phyloP scores from a whole-genome alignment of 768 basidiomycete genomes.

The Kondoa subrosea region DNA sequence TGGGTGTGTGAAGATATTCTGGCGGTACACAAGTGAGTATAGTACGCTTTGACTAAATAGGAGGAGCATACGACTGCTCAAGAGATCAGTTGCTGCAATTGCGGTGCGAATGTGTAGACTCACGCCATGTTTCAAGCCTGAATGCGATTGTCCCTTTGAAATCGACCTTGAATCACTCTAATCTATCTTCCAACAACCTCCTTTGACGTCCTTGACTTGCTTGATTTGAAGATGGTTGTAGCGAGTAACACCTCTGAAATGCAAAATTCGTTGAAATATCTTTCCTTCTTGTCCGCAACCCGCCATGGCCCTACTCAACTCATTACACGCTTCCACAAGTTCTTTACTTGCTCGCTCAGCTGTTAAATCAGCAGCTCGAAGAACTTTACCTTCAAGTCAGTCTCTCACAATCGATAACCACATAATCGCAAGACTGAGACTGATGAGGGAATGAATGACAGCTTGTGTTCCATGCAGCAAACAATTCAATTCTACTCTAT shows the following conservation, averaged over 20 bases:
- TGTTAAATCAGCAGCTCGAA: not conserved
- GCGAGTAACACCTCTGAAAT: too few species aligned
- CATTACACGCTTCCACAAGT: not conserved
- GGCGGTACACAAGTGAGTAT: slow-evolving; percentile 14
- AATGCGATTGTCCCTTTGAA: too few species aligned
- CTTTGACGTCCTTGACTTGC: too few species aligned
- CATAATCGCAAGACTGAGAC: not conserved
- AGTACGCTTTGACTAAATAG: not conserved
- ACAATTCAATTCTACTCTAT: not conserved
- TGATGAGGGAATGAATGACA: not conserved
- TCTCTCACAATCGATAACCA: not conserved
- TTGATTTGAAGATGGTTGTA: not conserved
- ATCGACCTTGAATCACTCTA: too few species aligned
- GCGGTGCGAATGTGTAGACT: too few species aligned
- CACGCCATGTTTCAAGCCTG: too few species aligned
- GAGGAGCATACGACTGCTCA: not conserved
- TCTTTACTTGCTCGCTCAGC: not conserved
- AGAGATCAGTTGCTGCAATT: too few species aligned
- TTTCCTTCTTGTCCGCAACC: too few species aligned
- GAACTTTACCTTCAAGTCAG: not conserved
- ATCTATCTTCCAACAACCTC: too few species aligned
- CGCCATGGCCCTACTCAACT: not conserved
- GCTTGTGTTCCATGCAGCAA: not conserved
- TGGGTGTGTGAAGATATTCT: slow-evolving; percentile 95
- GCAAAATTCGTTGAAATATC: too few species aligned